phyloP scores from a whole-genome alignment of 352 stramenopile genomes.

The Globisporangium carolinianum region DNA sequence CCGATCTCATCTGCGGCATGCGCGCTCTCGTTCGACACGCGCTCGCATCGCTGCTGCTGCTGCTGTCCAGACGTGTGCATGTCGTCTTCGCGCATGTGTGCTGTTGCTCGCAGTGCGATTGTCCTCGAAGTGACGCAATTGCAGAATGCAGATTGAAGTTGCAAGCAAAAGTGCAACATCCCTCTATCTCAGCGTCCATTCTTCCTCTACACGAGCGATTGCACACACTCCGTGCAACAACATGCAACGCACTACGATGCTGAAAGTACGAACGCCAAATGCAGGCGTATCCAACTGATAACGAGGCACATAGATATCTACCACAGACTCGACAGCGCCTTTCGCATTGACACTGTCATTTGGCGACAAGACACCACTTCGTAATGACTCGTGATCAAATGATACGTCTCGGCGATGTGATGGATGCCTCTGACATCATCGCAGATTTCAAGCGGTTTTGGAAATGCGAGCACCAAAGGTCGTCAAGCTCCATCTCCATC shows the following conservation, averaged over 20 bases:
- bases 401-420: no score
- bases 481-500: no score
- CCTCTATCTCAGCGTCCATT: background rate
- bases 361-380: no score
- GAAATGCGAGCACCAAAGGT: no score
- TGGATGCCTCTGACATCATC: no score
- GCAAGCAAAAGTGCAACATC: slow-evolving; percentile 1
- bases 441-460: no score
- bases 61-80: background rate
- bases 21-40: background rate
- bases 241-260: background rate
- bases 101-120: background rate
- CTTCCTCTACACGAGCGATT: background rate
- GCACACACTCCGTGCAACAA: background rate
- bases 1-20: slow-evolving; percentile 35
- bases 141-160: background rate
- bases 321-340: no score
- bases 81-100: background rate
- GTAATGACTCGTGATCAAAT: no score
- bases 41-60: background rate
- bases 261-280: background rate
- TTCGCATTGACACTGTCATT: background rate
- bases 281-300: background rate
- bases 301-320: background rate
- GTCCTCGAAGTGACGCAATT: background rate